Evolutionary conservation across 2,329 filamentous ascomycete species (phyloP).

Genomic region (Pseudocercospora eumusae): DNA sequence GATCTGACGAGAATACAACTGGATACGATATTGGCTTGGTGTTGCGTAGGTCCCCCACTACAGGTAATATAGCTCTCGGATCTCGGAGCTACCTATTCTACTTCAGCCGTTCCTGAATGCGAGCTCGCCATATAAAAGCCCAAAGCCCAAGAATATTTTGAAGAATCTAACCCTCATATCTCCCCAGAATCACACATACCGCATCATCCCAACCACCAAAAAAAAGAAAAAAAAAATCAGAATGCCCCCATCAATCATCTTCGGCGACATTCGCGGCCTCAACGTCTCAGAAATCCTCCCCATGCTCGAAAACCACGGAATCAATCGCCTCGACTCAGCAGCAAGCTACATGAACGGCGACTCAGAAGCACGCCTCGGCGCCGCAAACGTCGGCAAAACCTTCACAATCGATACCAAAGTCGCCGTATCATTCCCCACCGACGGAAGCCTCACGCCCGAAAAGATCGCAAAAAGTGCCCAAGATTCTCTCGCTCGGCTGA

Average conservation of each 20-base stretch:
- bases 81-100: background rate
- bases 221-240: background rate
- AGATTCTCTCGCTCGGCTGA: constrained; percentile 31
- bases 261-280: constrained; percentile 16
- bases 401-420: constrained; percentile 37
- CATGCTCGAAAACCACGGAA: constrained; percentile 36
- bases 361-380: constrained; percentile 48
- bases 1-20: no score
- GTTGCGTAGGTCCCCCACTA: no score
- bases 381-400: constrained; percentile 23
- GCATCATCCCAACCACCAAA: background rate
- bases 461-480: constrained; percentile 33
- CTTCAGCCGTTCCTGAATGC: background rate
- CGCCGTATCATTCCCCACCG: constrained; percentile 23
- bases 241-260: constrained; percentile 16
- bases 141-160: background rate
- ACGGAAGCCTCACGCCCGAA: constrained; percentile 28
- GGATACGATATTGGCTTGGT: no score
- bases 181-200: background rate
- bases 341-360: constrained; percentile 42
- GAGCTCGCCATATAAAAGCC: background rate
- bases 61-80: background rate
- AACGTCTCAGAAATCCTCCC: constrained; percentile 7
- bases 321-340: constrained; percentile 43
- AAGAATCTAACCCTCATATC: background rate